These are phyloP conservation scores for Fusarium albosuccineum DNA, from an alignment of 2,329 filamentous ascomycete genomes.

Conservation along the genomic window DNA sequence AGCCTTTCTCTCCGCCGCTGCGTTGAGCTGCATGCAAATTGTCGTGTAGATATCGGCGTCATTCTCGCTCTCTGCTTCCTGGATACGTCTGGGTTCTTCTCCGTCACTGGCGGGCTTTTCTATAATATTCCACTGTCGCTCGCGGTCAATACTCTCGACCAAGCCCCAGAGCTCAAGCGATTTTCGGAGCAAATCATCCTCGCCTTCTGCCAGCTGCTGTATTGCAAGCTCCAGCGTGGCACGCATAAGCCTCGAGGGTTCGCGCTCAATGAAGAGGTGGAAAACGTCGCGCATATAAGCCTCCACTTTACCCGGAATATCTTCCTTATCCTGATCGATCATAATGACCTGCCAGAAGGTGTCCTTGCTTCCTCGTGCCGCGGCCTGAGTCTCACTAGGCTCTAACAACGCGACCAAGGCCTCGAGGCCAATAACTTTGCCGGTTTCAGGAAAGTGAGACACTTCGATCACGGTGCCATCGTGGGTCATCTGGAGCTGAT, in stretches of 20 bases:
- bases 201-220: constrained; percentile 59
- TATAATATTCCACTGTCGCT: constrained; percentile 71
- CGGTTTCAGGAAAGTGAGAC: constrained; percentile 69
- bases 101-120: constrained; percentile 60
- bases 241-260: constrained; percentile 71
- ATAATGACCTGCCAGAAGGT: constrained; percentile 61
- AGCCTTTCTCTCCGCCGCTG: constrained; percentile 74
- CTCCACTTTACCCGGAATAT: constrained; percentile 70
- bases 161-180: constrained; percentile 74
- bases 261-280: constrained; percentile 68
- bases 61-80: constrained; percentile 61
- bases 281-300: constrained; percentile 71
- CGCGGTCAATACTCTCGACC: constrained; percentile 74
- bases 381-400: constrained; percentile 53
- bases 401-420: constrained; percentile 51
- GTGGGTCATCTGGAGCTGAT: constrained; percentile 62
- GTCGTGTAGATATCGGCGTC: constrained; percentile 71
- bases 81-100: constrained; percentile 60
- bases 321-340: constrained; percentile 72
- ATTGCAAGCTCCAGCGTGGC: constrained; percentile 68
- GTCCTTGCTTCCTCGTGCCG: constrained; percentile 51
- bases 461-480: constrained; percentile 67
- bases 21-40: constrained; percentile 74
- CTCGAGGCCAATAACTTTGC: constrained; percentile 57
- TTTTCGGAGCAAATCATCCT: constrained; percentile 68